Conservation (phyloP, 2,329 filamentous ascomycete genomes). For the Stagonosporopsis chrysanthemi region DNA sequence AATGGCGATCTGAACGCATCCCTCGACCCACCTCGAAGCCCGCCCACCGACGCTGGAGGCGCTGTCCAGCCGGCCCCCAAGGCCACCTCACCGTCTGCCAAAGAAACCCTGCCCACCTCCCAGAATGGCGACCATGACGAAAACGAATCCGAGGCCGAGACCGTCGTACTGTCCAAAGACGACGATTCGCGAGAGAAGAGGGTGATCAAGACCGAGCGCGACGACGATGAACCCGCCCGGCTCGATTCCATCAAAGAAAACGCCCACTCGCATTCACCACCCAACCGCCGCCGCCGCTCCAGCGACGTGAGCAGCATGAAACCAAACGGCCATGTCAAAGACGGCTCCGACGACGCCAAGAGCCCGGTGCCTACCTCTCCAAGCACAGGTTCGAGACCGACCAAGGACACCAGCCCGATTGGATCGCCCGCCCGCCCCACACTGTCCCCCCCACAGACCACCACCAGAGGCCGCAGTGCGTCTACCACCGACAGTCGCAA, state of each 20-base stretch:
- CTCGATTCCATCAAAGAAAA: constrained; percentile 42
- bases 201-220: constrained; percentile 51
- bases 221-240: constrained; percentile 33
- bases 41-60: constrained; percentile 5
- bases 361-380: constrained; percentile 47
- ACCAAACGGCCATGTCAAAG: constrained; percentile 39
- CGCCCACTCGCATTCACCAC: constrained; percentile 34
- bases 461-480: constrained; percentile 46
- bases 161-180: constrained; percentile 54
- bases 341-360: constrained; percentile 42
- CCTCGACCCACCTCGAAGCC: constrained; percentile 28
- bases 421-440: constrained; percentile 38
- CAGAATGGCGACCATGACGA: constrained; percentile 46
- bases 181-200: constrained; percentile 51
- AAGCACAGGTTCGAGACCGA: constrained; percentile 44
- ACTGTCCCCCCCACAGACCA: constrained; percentile 37
- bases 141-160: constrained; percentile 60
- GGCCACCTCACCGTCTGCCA: constrained; percentile 30
- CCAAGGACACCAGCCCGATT: constrained; percentile 45
- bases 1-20: constrained; percentile 48
- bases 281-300: constrained; percentile 38
- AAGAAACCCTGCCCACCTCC: constrained; percentile 23
- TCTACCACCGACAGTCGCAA: constrained; percentile 51
- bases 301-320: constrained; percentile 34
- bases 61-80: constrained; percentile 21